Evolutionary conservation across 2,329 filamentous ascomycete genomes (phyloP).

Genomic region (Aspergillus pseudotamarii): DNA sequence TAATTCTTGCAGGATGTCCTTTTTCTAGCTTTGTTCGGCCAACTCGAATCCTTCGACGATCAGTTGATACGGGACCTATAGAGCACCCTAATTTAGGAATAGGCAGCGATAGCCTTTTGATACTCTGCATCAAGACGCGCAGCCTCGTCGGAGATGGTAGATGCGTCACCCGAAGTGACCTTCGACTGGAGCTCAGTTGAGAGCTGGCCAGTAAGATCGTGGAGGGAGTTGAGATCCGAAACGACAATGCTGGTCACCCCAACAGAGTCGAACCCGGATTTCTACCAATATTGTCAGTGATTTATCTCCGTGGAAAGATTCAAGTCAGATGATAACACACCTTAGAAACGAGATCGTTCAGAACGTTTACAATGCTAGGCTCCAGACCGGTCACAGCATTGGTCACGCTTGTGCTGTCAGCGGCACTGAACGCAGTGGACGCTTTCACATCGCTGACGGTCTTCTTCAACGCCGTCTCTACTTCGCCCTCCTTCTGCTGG

Average conservation of each 20-base stretch:
- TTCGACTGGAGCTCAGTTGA: not conserved
- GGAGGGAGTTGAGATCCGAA: not conserved
- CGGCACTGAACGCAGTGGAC: not conserved
- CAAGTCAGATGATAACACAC: not conserved
- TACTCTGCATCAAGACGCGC: not conserved
- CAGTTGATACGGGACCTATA: not conserved
- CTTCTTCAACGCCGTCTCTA: not conserved
- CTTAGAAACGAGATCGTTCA: not conserved
- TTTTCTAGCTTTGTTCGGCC: not conserved
- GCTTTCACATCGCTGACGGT: not conserved
- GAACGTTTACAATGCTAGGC: not conserved
- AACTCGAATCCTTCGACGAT: not conserved
- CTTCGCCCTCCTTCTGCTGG: not conserved
- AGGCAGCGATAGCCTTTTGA: not conserved
- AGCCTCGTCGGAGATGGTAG: not conserved
- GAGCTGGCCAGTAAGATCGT: not conserved
- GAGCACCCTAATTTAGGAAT: not conserved
- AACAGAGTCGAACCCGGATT: not conserved
- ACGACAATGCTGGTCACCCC: not conserved
- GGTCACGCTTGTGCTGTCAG: not conserved
- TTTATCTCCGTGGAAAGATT: not conserved
- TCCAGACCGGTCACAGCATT: not conserved
- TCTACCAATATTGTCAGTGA: not conserved
- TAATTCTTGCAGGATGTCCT: not conserved
- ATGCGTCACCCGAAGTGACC: not conserved